Evolutionary conservation across 768 basidiomycete genomes (phyloP).

Genomic region (Sporobolomyces pararoseus): DNA sequence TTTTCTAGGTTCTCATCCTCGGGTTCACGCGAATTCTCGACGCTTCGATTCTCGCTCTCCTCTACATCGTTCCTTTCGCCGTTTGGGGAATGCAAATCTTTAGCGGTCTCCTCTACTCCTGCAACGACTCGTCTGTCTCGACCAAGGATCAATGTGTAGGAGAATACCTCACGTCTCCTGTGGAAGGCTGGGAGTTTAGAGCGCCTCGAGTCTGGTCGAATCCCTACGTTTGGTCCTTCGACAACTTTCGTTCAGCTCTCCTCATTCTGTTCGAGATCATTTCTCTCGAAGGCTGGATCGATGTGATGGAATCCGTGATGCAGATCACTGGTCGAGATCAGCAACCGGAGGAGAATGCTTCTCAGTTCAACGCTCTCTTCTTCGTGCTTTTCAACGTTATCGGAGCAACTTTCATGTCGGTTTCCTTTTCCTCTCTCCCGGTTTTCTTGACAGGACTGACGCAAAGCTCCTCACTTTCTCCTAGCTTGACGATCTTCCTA

Average conservation of each 20-base stretch:
- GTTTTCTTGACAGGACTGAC: not conserved
- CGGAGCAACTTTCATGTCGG: conserved; percentile 81
- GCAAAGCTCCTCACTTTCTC: conserved; percentile 13
- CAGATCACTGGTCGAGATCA: conserved; percentile 65
- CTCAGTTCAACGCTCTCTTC: conserved; percentile 81
- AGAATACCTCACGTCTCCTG: conserved; percentile 63
- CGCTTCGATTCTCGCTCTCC: conserved; percentile 79
- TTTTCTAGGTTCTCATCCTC: conserved; percentile 67
- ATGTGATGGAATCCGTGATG: conserved; percentile 77
- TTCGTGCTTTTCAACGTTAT: conserved; percentile 87
- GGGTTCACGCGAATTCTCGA: conserved; percentile 80
- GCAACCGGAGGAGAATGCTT: conserved; percentile 69
- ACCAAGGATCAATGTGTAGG: conserved; percentile 66
- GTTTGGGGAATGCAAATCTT: conserved; percentile 95
- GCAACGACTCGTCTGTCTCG: conserved; percentile 64
- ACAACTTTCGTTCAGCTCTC: conserved; percentile 73
- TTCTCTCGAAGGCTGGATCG: conserved; percentile 93
- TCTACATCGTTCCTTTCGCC: conserved; percentile 57
- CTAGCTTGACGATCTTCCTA: conserved; percentile 41
- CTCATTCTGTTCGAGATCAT: conserved; percentile 95
- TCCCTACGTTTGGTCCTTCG: conserved; percentile 84
- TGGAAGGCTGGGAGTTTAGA: conserved; percentile 59
- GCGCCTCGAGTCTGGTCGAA: conserved; percentile 86
- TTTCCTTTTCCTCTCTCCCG: not conserved
- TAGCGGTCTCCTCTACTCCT: conserved; percentile 72